Base-by-base conservation (phyloP, 257 asterid genomes). In the Nicotiana benthamiana region DNA sequence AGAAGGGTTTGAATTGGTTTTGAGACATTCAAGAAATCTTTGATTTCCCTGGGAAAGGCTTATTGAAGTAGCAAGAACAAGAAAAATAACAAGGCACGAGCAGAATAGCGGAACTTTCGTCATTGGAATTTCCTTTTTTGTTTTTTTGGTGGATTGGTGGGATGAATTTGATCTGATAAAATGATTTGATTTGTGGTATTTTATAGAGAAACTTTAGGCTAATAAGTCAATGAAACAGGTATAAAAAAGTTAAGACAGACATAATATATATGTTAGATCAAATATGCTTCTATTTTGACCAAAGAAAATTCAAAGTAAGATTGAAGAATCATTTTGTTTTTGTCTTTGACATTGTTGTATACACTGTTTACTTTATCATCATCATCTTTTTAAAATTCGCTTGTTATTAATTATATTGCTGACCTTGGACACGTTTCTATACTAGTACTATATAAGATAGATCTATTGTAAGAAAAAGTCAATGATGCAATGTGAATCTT, bases 11-110 rank as follows among this genome's bases (percentile, higher is more conserved):
- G 84, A 82, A 64, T 75, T 63, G 34, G 30, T 10, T 26, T 28
- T 26, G 2, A 76, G 79, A 28, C 84, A 82, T 52, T 82, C 59
- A 75, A 75, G 81, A 82, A 82, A 60, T 51, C 78, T 26, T 15
- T 63, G 67, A 53, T 75, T 32, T 22, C 32, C 83, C 26, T 16
- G 52, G 13, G 83, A 32, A 16, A 52, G 56, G 17, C 74, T 70
- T 16, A 43, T 24, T 26, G 65, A 36, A n/a, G 51, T 26, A 3
- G 24, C 78, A 74, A 46, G 22, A 74, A 74, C 24, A 48, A 74
- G 27, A 40, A 80, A n/a, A 16, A 80, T 15, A 60, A 81, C 4
- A 61, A 82, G 56, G 36, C 30, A 66, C 10, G 64, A 22, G 59
- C 16, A 16, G n/a, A 36, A 56, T 34, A 59, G 56, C 15, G 22